Conservation (phyloP, 352 stramenopile species). For the Pythium folliculosum region DNA sequence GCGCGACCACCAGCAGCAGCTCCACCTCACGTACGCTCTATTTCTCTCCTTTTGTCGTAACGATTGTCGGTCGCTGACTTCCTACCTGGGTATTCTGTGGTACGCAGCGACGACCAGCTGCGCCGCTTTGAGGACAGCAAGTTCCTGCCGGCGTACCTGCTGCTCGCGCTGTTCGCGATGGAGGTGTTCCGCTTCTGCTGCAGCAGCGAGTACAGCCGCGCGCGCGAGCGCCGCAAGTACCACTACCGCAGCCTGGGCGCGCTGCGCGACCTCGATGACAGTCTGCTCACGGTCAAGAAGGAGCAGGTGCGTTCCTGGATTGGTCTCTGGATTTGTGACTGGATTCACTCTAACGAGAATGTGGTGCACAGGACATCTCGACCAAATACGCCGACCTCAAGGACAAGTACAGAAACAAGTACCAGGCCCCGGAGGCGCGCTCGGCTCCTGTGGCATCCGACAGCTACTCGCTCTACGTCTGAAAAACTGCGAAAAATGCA, state of each 20-base stretch:
- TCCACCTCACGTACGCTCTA: slow-evolving; percentile 47
- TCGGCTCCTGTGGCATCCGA: slow-evolving; percentile 26
- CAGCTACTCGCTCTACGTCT: slow-evolving; percentile 42
- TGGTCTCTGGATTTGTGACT: neutral
- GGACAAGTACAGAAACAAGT: slow-evolving; percentile 81
- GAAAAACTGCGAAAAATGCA: slow-evolving; percentile 20
- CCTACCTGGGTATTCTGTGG: too few species aligned
- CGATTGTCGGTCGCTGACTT: too few species aligned
- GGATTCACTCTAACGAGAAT: neutral
- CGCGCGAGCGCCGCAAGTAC: slow-evolving; percentile 54
- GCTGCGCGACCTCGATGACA: slow-evolving; percentile 66
- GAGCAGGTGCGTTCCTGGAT: slow-evolving; percentile 50
- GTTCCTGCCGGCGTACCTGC: slow-evolving; percentile 64
- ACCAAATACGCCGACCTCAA: slow-evolving; percentile 72
- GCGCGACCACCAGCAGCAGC: slow-evolving; percentile 58
- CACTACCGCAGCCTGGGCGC: slow-evolving; percentile 57
- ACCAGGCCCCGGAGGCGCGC: slow-evolving; percentile 43
- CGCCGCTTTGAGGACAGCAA: slow-evolving; percentile 59
- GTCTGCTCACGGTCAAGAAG: slow-evolving; percentile 65
- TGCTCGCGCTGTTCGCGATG: slow-evolving; percentile 67
- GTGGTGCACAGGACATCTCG: slow-evolving; percentile 54
- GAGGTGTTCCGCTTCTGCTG: slow-evolving; percentile 72
- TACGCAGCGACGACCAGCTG: slow-evolving; percentile 57
- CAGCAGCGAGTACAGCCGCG: slow-evolving; percentile 54
- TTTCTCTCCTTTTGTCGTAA: neutral